phyloP scores from a whole-genome alignment of 495 filamentous ascomycete genomes.

The Xylaria acuta region DNA sequence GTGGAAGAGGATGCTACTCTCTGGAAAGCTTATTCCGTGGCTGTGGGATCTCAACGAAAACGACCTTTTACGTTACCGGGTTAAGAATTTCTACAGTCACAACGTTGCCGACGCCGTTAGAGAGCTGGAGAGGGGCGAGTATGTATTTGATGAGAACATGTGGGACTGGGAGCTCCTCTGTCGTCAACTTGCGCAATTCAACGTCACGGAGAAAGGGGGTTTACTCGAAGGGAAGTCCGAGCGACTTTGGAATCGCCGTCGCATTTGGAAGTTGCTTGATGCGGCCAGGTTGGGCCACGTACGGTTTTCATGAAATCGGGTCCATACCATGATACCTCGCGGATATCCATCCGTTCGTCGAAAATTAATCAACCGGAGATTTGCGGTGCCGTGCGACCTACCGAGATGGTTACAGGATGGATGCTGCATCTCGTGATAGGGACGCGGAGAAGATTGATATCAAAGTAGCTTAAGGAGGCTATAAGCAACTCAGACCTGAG shows the following conservation, averaged over 20 bases:
- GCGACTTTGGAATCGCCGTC: constrained; percentile 31
- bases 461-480: not conserved
- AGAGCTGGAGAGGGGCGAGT: not conserved
- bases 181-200: constrained; percentile 28
- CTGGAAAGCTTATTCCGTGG: constrained; percentile 32
- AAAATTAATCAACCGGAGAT: not conserved
- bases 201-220: constrained; percentile 7
- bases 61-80: not conserved
- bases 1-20: constrained; percentile 29
- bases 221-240: not conserved
- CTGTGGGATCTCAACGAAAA: constrained; percentile 27
- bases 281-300: constrained; percentile 21
- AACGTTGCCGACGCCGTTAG: not conserved
- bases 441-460: not conserved
- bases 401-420: not conserved
- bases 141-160: constrained; percentile 8
- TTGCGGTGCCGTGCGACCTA: not conserved
- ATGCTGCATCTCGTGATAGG: not conserved
- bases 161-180: constrained; percentile 38
- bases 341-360: not conserved
- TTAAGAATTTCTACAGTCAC: not conserved
- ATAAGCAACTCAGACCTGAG: not conserved
- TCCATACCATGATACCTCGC: not conserved
- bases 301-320: not conserved
- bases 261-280: constrained; percentile 34